Evolutionary conservation across 495 filamentous ascomycete species (phyloP).

Genomic region (Beverwykella pulmonaria): DNA sequence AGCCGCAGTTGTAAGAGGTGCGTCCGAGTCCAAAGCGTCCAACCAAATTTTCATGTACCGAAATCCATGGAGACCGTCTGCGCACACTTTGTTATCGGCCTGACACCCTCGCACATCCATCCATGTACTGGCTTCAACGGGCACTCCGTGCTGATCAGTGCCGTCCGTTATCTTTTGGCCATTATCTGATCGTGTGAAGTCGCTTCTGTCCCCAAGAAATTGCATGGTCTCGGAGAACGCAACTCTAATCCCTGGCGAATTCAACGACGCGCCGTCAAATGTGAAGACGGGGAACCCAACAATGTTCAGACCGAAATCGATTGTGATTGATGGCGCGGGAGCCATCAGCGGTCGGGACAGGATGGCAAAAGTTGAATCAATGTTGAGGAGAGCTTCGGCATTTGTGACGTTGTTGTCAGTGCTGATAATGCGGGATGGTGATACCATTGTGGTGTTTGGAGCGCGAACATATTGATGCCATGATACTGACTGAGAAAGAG

Average conservation of each 20-base stretch:
- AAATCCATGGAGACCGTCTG: background rate
- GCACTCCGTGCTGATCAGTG: background rate
- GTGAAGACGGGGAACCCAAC: background rate
- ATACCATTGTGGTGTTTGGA: background rate
- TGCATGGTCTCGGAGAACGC: background rate
- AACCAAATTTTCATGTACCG: background rate
- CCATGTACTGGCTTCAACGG: background rate
- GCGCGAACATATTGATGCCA: background rate
- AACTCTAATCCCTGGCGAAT: background rate
- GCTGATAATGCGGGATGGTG: background rate
- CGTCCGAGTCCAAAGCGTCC: background rate
- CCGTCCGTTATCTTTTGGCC: background rate
- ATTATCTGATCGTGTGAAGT: background rate
- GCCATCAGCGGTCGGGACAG: background rate
- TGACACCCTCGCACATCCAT: background rate
- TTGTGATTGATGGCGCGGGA: background rate
- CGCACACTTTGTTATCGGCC: background rate
- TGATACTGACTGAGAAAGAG: background rate
- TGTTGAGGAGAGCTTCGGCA: background rate
- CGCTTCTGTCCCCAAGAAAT: background rate
- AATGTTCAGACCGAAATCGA: background rate
- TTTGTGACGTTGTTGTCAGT: background rate
- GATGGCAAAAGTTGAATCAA: background rate
- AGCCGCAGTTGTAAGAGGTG: background rate
- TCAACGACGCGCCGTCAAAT: background rate